Evolutionary conservation across 257 asterid species (phyloP).

Genomic region (Solanum neorickii): DNA sequence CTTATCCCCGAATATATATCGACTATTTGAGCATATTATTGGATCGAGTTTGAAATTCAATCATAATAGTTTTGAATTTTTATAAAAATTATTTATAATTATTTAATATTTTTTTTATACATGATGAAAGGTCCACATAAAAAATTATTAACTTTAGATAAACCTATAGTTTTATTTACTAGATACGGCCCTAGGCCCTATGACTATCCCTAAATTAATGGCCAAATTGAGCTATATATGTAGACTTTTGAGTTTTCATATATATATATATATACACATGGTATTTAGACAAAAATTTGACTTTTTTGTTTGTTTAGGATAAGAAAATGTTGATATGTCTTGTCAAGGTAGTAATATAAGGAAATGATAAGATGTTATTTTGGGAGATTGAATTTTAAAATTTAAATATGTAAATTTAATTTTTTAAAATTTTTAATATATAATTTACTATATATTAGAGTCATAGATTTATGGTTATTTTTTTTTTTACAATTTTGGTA

Average conservation of each 20-base stretch:
- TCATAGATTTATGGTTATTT: not conserved
- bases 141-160: not conserved
- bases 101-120: not conserved
- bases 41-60: too few species aligned
- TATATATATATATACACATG: not conserved
- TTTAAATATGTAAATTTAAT: not conserved
- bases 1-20: not conserved
- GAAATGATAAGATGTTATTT: not conserved
- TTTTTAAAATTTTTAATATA: not conserved
- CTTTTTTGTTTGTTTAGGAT: not conserved
- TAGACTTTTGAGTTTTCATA: not conserved
- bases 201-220: not conserved
- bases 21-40: too few species aligned
- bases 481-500: not conserved
- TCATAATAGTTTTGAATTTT: too few species aligned
- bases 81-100: not conserved
- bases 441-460: not conserved
- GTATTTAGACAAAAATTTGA: not conserved
- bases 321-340: not conserved
- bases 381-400: not conserved
- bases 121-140: not conserved
- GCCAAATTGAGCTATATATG: not conserved
- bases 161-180: not conserved
- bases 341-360: not conserved
- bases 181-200: not conserved